Percentiles rank a stretch among this genome's conserved stretches.
Evolutionary conservation across 192 early-diverging fungal genomes (phyloP).

Genomic region (Podila epicladia): DNA sequence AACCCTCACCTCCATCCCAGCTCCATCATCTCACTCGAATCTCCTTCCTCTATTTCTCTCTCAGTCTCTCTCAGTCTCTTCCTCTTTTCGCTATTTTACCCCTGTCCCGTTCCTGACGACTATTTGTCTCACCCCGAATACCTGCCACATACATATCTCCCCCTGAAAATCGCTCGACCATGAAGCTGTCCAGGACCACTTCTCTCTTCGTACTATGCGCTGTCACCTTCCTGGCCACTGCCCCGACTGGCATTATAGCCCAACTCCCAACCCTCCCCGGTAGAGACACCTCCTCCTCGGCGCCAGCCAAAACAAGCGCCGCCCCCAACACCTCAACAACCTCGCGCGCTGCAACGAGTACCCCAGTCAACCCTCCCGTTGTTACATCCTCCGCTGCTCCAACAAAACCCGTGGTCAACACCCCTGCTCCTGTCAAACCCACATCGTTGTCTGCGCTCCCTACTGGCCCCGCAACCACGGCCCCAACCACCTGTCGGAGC

Average conservation of each 20-base stretch:
- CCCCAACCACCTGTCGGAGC: conserved; percentile 1
- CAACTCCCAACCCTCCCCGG: neutral
- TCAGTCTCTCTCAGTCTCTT: neutral
- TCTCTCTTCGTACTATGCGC: conserved; percentile 19
- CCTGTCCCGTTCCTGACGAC: neutral
- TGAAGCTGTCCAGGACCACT: conserved; percentile 24
- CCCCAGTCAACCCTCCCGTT: neutral
- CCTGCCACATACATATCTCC: neutral
- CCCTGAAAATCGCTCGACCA: neutral
- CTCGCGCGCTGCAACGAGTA: neutral
- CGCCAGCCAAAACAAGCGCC: neutral
- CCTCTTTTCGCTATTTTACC: neutral
- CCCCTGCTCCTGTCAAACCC: neutral
- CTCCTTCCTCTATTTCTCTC: conserved; percentile 4
- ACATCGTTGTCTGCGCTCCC: neutral
- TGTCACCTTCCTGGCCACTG: neutral
- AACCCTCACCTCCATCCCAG: neutral
- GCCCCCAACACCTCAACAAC: neutral
- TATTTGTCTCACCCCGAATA: neutral
- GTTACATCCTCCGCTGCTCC: neutral
- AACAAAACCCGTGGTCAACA: neutral
- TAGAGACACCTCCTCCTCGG: neutral
- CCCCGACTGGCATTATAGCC: neutral
- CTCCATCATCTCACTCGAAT: neutral
- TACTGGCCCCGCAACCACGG: neutral